Evolutionary conservation across 1,139 yeast species (phyloP), one percentile per base, ranked within the genome.

Genomic region (Lodderomyces parapsilosis): DNA sequence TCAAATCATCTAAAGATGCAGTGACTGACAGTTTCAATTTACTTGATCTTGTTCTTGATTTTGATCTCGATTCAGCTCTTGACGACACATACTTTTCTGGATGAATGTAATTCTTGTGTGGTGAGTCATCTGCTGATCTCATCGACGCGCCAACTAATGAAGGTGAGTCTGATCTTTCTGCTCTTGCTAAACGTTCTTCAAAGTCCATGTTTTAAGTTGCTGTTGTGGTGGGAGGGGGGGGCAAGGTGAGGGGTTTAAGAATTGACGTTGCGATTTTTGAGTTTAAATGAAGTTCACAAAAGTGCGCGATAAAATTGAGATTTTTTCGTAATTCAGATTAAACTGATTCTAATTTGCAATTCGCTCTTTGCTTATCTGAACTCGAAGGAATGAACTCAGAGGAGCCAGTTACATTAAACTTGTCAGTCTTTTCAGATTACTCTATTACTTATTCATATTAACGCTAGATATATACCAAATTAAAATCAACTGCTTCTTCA

Each of bases 111-210:
- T 73, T 73, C 45, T 70, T 65, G 53, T 73, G 78, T 31, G 65
- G 53, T 11, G 76, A 70, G 50, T 73, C 79, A 51, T 74, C 79
- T 20, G 78, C 78, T 22, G 78, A 75, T 53, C 83, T 65, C 37
- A 79, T 60, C 11, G 81, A 73, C 5, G 80, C 62, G 5, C 84
- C 84, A 33, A 79, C 78, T 48, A 79, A 65, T 20, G 83, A 76
- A n/a, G 83, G 83, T n/a, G 71, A 59, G 15, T 70, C 61, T 43
- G 69, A 65, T 52, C 64, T 68, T 54, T 77, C 80, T 13, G 78
- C 80, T 50, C 70, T 71, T 58, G 76, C 77, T 51, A 76, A 66
- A 57, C 78, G 81, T 54, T 71, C 70, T 63, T 78, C 82, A 56
- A 76, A 69, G 58, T 78, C 81, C 83, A 78, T 78, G 11, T 11